These are phyloP conservation scores for Zymoseptoria crescenta DNA, from an alignment of 2,329 filamentous ascomycete species.

Conservation along the genomic window DNA sequence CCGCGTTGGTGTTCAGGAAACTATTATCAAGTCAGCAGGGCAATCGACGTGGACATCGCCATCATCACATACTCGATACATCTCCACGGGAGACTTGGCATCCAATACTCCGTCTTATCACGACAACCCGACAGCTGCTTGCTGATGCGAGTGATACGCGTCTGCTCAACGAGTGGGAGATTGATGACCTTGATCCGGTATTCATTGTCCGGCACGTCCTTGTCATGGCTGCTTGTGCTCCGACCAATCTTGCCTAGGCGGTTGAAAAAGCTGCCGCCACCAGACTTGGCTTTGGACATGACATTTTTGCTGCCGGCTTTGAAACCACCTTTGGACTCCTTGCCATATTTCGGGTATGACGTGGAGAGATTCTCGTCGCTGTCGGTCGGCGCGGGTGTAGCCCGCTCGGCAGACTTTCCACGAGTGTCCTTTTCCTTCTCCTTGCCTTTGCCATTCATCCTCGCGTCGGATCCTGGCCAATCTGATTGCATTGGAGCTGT, in stretches of 20 bases:
- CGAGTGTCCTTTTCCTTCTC: constrained; percentile 18
- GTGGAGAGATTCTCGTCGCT: constrained; percentile 21
- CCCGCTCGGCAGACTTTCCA: constrained; percentile 28
- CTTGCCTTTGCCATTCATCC: constrained; percentile 16
- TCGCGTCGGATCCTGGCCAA: constrained; percentile 20
- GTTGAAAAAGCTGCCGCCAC: constrained; percentile 18
- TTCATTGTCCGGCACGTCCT: constrained; percentile 60
- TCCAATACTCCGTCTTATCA: constrained; percentile 98
- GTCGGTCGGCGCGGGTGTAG: constrained; percentile 12
- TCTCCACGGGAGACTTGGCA: constrained; percentile 91
- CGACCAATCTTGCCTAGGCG: constrained; percentile 25
- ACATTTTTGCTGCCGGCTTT: constrained; percentile 24
- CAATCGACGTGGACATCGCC: background rate
- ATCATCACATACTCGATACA: constrained; percentile 65
- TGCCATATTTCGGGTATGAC: constrained; percentile 13
- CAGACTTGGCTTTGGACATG: constrained; percentile 20
- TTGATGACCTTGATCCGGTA: constrained; percentile 83
- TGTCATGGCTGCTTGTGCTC: constrained; percentile 60
- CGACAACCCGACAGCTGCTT: constrained; percentile 78
- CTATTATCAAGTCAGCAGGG: constrained; percentile 29
- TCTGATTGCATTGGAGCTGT: constrained; percentile 23
- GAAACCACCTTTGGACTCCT: constrained; percentile 20
- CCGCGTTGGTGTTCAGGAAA: constrained; percentile 90
- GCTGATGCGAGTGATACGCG: constrained; percentile 82
- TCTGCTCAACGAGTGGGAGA: constrained; percentile 77